Base-by-base conservation (phyloP, 2,329 filamentous ascomycete species). In the Fusarium sp. region DNA sequence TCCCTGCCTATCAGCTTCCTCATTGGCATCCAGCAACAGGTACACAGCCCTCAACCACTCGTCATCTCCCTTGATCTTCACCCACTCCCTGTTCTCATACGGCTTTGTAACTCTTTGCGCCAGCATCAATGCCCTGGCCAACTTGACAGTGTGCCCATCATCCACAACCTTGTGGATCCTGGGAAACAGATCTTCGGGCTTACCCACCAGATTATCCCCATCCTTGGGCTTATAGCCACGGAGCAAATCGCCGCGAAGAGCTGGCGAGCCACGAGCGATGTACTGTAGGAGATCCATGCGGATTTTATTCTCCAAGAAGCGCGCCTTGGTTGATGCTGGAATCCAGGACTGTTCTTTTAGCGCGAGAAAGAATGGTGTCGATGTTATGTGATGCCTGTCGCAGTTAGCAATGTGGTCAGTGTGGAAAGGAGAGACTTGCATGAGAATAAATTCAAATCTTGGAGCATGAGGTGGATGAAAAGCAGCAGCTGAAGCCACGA, bases 61-160 rank as follows among this genome's bases (percentile, higher is more conserved):
- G 8, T 87, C 85, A 0, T 87, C 86, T 0, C 85, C 85, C 69
- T 85, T 86, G 44, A 94, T 81, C 58, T 83, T 81, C 36, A 89
- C 84, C 84, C 87, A 87, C 7, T 85, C 81, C 62, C 80, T 83
- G 30, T 84, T 80, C 18, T 80, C 77, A 74, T 84, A 92, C 45
- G 81, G 79, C 73, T 79, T 76, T 58, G 86, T 88, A 3, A 87
- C 78, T 38, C 85, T 79, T 79, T 92, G 86, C 3, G 90, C 94
- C 76, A 94, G 82, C 8, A 88, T 88, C 24, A 96, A 81, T 4
- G 94, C 91, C 38, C 95, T 86, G 13, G 92, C 86, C 10, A 97
- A 83, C 82, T 98, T 98, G 61, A 91, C 86, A 15, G 90, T 87
- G 82, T 98, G 96, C 0, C 95, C 95, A 81, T 98, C 95, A 74